These are phyloP conservation scores for Salix exigua DNA, from an alignment of 345 rosid genomes.

Conservation along the genomic window DNA sequence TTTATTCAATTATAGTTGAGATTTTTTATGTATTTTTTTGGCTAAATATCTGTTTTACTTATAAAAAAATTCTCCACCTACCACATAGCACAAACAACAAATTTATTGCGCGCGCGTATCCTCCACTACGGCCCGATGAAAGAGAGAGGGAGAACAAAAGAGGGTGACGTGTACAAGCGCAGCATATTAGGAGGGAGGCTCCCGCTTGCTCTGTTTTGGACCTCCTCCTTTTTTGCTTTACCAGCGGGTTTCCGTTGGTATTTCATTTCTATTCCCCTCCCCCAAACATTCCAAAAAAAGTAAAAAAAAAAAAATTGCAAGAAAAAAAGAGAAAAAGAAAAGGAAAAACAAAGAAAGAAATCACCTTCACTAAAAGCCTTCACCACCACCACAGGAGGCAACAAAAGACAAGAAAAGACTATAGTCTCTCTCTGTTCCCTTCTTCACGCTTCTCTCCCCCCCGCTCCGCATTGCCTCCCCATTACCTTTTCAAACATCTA, in stretches of 20 bases:
- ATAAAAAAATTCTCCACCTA: no score
- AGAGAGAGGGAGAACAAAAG: slow-evolving; percentile 12
- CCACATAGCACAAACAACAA: no score
- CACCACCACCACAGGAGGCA: not conserved
- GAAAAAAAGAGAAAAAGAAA: not conserved
- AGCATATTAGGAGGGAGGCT: slow-evolving; percentile 9
- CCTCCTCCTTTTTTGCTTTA: slow-evolving; percentile 24
- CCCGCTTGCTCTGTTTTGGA: slow-evolving; percentile 21
- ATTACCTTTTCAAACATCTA: not conserved
- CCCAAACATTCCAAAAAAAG: not conserved
- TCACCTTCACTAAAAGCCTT: not conserved
- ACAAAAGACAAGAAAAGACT: not conserved
- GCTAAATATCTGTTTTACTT: no score
- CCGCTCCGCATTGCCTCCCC: not conserved
- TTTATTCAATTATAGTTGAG: no score
- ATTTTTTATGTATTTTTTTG: no score
- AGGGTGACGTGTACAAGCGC: slow-evolving; percentile 51
- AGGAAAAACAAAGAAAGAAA: not conserved
- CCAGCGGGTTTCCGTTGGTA: slow-evolving; percentile 34
- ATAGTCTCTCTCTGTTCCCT: not conserved
- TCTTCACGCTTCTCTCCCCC: not conserved
- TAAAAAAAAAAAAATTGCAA: not conserved
- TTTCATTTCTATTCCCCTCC: not conserved
- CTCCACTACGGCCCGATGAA: not conserved
- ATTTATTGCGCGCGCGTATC: not conserved